A percentile compares a stretch with the other conserved stretches of the same genome.
phyloP scores from a whole-genome alignment of 768 basidiomycete genomes.

The Rhizopogon sp. region DNA sequence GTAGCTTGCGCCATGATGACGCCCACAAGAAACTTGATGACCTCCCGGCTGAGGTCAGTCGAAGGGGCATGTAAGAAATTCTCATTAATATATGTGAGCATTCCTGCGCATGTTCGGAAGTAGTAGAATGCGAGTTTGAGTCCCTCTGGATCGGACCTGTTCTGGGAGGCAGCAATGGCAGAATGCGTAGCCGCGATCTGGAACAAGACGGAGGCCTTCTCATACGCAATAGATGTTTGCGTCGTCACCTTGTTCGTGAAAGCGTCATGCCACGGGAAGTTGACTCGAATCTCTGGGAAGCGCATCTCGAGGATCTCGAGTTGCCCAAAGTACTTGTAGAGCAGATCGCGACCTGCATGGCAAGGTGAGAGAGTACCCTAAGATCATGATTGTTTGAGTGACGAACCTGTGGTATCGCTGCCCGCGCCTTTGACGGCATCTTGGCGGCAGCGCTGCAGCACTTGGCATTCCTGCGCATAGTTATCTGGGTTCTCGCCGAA shows the following conservation, averaged over 20 bases:
- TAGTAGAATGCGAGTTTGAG: constrained; percentile 92
- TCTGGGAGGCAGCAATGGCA: constrained; percentile 81
- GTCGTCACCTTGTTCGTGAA: constrained; percentile 92
- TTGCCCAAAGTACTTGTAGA: constrained; percentile 99
- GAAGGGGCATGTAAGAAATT: constrained; percentile 98
- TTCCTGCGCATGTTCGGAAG: constrained; percentile 85
- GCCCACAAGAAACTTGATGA: constrained; percentile 89
- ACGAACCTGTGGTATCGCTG: constrained; percentile 86
- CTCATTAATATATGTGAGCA: constrained; percentile 99
- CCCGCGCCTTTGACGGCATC: constrained; percentile 97
- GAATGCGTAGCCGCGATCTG: constrained; percentile 95
- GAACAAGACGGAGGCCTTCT: constrained; percentile 97
- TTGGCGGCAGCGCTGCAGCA: constrained; percentile 87
- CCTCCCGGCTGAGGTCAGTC: constrained; percentile 89
- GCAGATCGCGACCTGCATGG: constrained; percentile 72
- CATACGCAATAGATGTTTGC: constrained; percentile 95
- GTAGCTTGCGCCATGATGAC: constrained; percentile 90
- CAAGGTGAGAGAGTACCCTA: constrained; percentile 1
- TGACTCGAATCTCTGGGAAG: constrained; percentile 94
- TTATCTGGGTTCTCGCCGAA: constrained; percentile 92
- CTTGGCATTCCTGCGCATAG: constrained; percentile 78
- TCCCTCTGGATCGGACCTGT: constrained; percentile 85
- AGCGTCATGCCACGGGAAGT: constrained; percentile 96
- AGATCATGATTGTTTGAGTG: background rate
- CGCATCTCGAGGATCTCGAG: constrained; percentile 94